Base-by-base conservation (phyloP, 495 filamentous ascomycete genomes). In the Echria macrotheca region DNA sequence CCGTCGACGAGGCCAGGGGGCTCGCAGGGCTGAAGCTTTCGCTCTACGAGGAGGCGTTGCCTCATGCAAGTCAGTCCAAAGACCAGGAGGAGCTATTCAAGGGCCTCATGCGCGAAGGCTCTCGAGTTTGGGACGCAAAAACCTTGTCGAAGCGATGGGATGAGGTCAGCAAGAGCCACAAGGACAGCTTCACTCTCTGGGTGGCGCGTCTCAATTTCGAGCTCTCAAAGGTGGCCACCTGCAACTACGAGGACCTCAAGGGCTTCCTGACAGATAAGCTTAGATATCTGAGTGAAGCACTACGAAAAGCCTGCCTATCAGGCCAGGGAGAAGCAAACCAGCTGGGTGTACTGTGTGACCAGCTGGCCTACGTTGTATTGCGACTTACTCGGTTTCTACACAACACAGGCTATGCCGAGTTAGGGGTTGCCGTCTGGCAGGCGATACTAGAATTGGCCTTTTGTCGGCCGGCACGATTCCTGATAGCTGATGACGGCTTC, bases 371-470 rank as follows among this genome's bases (percentile, higher is more conserved):
- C 60, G 64, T 93, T 2, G 76, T 96, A 25, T 68, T 95, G 10
- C 78, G 90, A 32, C 43, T 83, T 39, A 89, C 88, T 0, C 63
- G 81, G 4, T 84, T 91, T 55, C 75, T 93, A 44, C 72, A 77
- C 17, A 88, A 96, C 63, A 73, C 88, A 24, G 93, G 93, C 0
- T 93, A 83, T 59, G 58, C 70, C n/a, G 93, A 97, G 60, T 69
- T 84, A 29, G 82, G 86, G 3, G 70, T 85, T 1, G 89, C 84
- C 14, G 72, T 85, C 9, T 95, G 94, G 88, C 93, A 98, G 61
- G 84, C 78, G 7, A 56, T 85, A 5, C 69, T 97, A 3, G 93
- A 97, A 61, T 73, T 87, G 38, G 77, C 79, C 26, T 82, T 87
- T 47, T 80, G 81, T 42, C 68, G 66, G 14, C 83, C 61, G 2